Percentiles rank a stretch among this genome's conserved stretches.
These are phyloP conservation scores for Microcyclosporella mali DNA, from an alignment of 2,329 filamentous ascomycete genomes.

Conservation along the genomic window DNA sequence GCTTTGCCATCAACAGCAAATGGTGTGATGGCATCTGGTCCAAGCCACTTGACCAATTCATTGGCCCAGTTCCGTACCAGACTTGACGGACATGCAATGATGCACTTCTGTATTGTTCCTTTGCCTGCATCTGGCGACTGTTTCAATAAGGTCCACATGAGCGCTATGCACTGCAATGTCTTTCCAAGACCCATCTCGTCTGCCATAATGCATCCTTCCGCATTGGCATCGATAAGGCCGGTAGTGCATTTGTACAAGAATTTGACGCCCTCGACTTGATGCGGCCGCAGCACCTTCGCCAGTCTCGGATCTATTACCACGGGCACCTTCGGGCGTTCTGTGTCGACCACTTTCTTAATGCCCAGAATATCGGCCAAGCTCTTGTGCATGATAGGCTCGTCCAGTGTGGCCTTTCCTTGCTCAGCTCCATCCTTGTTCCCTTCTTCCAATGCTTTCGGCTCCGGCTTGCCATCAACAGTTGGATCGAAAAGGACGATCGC, in stretches of 20 bases:
- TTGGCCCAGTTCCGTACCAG: conserved; percentile 98
- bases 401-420: conserved; percentile 48
- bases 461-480: conserved; percentile 77
- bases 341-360: conserved; percentile 74
- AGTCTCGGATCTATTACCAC: conserved; percentile 92
- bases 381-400: conserved; percentile 83
- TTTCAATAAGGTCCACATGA: conserved; percentile 95
- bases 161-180: conserved; percentile 90
- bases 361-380: conserved; percentile 92
- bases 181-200: conserved; percentile 99
- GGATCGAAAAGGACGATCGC: conserved; percentile 94
- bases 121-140: conserved; percentile 95
- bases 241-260: conserved; percentile 95
- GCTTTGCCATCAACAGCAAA: conserved; percentile 97
- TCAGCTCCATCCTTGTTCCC: conserved; percentile 42
- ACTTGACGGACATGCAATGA: conserved; percentile 94
- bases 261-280: conserved; percentile 97
- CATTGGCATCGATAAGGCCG: conserved; percentile 88
- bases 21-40: conserved; percentile 79
- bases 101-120: conserved; percentile 87
- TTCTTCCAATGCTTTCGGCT: conserved; percentile 45
- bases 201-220: conserved; percentile 98
- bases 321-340: conserved; percentile 79
- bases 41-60: conserved; percentile 93
- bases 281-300: conserved; percentile 82